phyloP scores from a whole-genome alignment of 352 stramenopile genomes.

The Lagenidium sp. region DNA sequence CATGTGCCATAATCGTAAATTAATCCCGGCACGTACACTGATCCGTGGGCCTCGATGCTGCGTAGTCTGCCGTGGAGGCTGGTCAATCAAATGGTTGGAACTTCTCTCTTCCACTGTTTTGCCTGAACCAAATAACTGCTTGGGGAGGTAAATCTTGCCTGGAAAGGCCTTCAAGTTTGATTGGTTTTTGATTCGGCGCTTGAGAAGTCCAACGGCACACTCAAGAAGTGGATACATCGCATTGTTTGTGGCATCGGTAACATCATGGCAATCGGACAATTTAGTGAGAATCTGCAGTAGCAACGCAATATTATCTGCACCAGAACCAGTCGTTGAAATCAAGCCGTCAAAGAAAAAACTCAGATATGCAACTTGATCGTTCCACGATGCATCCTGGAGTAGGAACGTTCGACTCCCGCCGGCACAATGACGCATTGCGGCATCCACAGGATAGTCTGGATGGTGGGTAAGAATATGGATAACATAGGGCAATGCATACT shows the following conservation, averaged over 20 bases:
- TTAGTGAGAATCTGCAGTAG: conserved; percentile 76
- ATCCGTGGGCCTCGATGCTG: conserved; percentile 15
- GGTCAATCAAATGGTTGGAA: too few species aligned
- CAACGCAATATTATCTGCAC: conserved; percentile 80
- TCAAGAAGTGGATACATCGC: conserved; percentile 63
- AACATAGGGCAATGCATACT: conserved; percentile 75
- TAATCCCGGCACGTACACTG: conserved; percentile 37
- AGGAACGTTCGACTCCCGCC: conserved; percentile 20
- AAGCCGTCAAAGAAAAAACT: conserved; percentile 69
- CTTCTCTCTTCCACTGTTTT: too few species aligned
- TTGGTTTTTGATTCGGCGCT: conserved; percentile 82
- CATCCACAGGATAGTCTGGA: conserved; percentile 41
- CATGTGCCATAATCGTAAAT: too few species aligned
- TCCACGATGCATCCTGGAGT: conserved; percentile 31
- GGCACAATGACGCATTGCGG: conserved; percentile 18
- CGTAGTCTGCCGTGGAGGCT: neutral
- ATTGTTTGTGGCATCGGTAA: conserved; percentile 20
- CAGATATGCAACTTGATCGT: conserved; percentile 41
- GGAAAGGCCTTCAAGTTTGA: conserved; percentile 78
- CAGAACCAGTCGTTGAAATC: conserved; percentile 34
- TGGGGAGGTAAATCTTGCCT: conserved; percentile 76
- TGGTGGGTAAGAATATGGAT: conserved; percentile 80
- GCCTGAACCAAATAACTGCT: conserved; percentile 39
- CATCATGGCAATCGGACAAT: conserved; percentile 64
- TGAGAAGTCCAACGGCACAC: conserved; percentile 40